These are phyloP conservation scores for Chaetomiaceae sp. DNA, from an alignment of 2,329 filamentous ascomycete species.

Conservation along the genomic window DNA sequence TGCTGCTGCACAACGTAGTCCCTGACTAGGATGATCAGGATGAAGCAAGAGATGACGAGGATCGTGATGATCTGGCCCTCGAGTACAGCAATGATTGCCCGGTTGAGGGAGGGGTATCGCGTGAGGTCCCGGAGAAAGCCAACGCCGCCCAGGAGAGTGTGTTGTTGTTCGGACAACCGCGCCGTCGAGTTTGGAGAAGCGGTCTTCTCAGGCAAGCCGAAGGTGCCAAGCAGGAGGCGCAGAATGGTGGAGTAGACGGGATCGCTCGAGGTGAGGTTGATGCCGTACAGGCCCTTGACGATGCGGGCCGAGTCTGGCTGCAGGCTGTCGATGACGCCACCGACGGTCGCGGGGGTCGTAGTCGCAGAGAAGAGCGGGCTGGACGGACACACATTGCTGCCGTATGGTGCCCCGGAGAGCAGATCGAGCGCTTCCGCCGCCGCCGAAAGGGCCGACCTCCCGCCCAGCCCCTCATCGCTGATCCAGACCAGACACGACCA, in stretches of 20 bases:
- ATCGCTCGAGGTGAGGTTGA: constrained; percentile 33
- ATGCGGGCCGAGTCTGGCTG: constrained; percentile 30
- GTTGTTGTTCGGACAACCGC: constrained; percentile 25
- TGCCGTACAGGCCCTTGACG: constrained; percentile 27
- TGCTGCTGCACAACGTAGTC: constrained; percentile 99
- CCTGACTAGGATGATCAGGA: constrained; percentile 91
- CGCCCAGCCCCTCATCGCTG: constrained; percentile 66
- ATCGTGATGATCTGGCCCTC: constrained; percentile 94
- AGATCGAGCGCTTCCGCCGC: background rate
- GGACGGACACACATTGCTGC: constrained; percentile 36
- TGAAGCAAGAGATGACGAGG: constrained; percentile 87
- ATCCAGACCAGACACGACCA: constrained; percentile 97
- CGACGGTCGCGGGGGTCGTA: constrained; percentile 37
- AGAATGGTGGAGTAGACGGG: constrained; percentile 34
- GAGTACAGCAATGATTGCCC: constrained; percentile 72
- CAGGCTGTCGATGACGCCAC: constrained; percentile 35
- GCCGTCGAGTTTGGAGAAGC: constrained; percentile 24
- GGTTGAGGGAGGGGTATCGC: constrained; percentile 67
- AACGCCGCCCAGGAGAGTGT: constrained; percentile 54
- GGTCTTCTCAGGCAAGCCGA: constrained; percentile 23
- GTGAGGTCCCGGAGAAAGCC: constrained; percentile 59
- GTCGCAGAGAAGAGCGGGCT: constrained; percentile 36
- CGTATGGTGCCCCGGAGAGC: constrained; percentile 10
- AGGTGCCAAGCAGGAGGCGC: constrained; percentile 28
- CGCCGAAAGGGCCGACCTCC: constrained; percentile 12